These are phyloP conservation scores for Boehmeria nivea DNA, from an alignment of 306 rosid species.

Conservation along the genomic window DNA sequence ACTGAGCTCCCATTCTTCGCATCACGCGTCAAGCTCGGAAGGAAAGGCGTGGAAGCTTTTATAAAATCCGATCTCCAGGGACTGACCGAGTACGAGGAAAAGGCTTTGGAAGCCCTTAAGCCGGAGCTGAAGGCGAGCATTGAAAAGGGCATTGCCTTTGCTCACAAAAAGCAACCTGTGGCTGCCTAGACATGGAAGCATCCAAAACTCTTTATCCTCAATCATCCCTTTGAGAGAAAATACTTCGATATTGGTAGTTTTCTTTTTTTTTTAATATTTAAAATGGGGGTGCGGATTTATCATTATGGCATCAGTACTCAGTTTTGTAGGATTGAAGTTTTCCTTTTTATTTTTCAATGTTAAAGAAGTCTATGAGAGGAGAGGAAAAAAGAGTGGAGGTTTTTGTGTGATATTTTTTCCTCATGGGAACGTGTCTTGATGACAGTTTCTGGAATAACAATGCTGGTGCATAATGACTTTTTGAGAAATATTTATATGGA, in stretches of 20 bases:
- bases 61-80: constrained; percentile 82
- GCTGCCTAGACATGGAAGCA: constrained; percentile 33
- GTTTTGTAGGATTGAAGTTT: constrained; percentile 39
- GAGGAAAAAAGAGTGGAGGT: constrained; percentile 13
- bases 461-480: constrained; percentile 14
- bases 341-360: constrained; percentile 21
- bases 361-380: constrained; percentile 24
- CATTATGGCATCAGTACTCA: constrained; percentile 29
- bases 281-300: too few species aligned
- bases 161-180: constrained; percentile 63
- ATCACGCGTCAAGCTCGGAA: constrained; percentile 87
- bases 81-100: constrained; percentile 79
- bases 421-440: constrained; percentile 8
- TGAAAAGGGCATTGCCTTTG: constrained; percentile 86
- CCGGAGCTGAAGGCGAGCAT: constrained; percentile 90
- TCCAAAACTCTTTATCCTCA: constrained; percentile 13
- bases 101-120: constrained; percentile 87
- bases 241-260: constrained; percentile 14
- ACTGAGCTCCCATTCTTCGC: constrained; percentile 95
- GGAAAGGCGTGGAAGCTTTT: constrained; percentile 83
- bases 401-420: constrained; percentile 22
- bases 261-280: constrained; percentile 10
- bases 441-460: constrained; percentile 44
- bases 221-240: constrained; percentile 20
- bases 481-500: constrained; percentile 5